These are phyloP conservation scores for Diaporthe helianthi DNA, from an alignment of 2,329 filamentous ascomycete species.

Conservation along the genomic window DNA sequence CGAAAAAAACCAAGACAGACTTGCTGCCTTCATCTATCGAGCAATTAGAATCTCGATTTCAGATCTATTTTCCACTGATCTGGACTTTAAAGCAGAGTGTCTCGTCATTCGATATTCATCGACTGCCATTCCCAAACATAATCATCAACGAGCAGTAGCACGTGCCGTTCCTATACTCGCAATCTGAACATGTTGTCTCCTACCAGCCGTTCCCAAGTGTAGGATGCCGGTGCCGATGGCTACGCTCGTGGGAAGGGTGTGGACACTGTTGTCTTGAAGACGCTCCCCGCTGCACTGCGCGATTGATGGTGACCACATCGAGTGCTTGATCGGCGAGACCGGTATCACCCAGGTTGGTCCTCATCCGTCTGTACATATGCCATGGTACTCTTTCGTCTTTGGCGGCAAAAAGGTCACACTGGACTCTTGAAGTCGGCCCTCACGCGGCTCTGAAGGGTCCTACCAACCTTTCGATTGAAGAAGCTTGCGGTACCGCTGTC, in stretches of 20 bases:
- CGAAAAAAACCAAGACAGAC: background rate
- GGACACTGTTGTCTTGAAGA: constrained; percentile 55
- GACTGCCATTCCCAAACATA: background rate
- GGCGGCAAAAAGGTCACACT: constrained; percentile 33
- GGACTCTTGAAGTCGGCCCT: constrained; percentile 43
- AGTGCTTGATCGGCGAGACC: constrained; percentile 50
- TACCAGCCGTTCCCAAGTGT: constrained; percentile 48
- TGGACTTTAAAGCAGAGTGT: background rate
- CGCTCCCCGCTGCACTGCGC: constrained; percentile 50
- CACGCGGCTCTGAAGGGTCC: constrained; percentile 51
- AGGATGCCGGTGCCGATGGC: constrained; percentile 55
- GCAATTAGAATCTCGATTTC: too few species aligned
- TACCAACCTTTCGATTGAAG: constrained; percentile 41
- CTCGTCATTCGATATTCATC: background rate
- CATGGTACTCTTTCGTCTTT: constrained; percentile 40
- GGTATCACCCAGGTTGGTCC: constrained; percentile 48
- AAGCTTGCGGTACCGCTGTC: constrained; percentile 25
- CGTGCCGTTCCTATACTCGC: too few species aligned
- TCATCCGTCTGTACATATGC: background rate
- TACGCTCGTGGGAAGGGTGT: constrained; percentile 61
- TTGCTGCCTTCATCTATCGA: background rate
- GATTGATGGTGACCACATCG: constrained; percentile 54
- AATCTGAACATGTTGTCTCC: constrained; percentile 49
- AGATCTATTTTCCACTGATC: background rate
- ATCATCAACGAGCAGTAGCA: background rate